Base-by-base conservation (phyloP, 345 rosid species). In the Gossypium turneri region DNA sequence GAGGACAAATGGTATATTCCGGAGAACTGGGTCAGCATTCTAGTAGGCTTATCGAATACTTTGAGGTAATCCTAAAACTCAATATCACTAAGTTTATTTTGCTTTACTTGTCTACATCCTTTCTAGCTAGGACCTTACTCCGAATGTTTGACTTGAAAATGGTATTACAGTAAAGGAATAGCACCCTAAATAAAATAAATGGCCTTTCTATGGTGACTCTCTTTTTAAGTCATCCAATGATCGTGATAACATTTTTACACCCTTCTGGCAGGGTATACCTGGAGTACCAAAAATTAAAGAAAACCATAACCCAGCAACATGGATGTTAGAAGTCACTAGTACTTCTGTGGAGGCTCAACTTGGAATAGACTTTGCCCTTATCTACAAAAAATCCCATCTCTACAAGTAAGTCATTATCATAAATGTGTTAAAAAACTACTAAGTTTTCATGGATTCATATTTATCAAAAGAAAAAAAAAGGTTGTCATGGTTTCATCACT, bases 21-120 rank as follows among this genome's bases (percentile, higher is more conserved):
- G 92, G 95, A 78, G 82, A 79, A 53, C 76, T 88, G 25, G 91
- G 95, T 7, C 73, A 79, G 50, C 82, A 88, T 11, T 90, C 92
- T 27, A 81, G 73, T 59, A 79, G 72, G 66, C 87, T 90, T 67
- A 81, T 84, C 29, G 74, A 86, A 55, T 90, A 88, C 75, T 88
- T 90, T 62, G 85, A 87, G 90, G 91, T 84, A 69, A 66, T 79
- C 19, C 51, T 29, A 20, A 16, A 13, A 57, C 22, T 58, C 13
- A 24, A 43, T 20, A 59, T 57, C 34, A 58, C 20, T 3, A 20
- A 17, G 25, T 17, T 45, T 47, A 60, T 27, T 73, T 60, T 57
- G 17, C 45, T 15, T 45, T 16, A 24, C 17, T 24, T 43, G 11
- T 73, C 6, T 57, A 17, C 50, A 13, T 73, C n/a, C 20, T 63